Percentiles rank a stretch among this genome's conserved stretches.
Evolutionary conservation across 2,329 filamentous ascomycete species (phyloP).

Genomic region (Zymoseptoria crescenta): DNA sequence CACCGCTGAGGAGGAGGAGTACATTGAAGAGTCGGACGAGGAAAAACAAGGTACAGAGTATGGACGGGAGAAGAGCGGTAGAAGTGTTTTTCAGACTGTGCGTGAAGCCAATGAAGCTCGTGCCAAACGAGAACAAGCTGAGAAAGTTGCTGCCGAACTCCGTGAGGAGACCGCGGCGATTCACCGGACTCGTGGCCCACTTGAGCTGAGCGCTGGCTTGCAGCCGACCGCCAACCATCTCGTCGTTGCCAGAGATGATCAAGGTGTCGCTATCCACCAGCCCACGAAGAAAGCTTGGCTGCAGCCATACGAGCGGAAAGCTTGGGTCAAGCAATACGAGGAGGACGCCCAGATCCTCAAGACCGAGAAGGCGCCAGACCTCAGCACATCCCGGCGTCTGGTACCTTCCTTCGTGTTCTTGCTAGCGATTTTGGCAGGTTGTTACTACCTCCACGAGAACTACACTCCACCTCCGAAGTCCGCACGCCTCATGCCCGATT

Average conservation of each 20-base stretch:
- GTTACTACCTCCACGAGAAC: slow-evolving; percentile 39
- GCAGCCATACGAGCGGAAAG: slow-evolving; percentile 23
- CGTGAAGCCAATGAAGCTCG: slow-evolving; percentile 24
- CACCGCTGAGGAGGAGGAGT: slow-evolving; percentile 8
- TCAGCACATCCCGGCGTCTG: slow-evolving; percentile 35
- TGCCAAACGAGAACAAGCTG: slow-evolving; percentile 22
- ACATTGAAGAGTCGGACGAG: slow-evolving; percentile 13
- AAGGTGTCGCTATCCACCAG: slow-evolving; percentile 17
- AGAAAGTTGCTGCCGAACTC: slow-evolving; percentile 15
- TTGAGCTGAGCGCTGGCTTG: slow-evolving; percentile 26
- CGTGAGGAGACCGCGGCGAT: slow-evolving; percentile 16
- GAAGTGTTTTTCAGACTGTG: slow-evolving; percentile 23
- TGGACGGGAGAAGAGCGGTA: slow-evolving; percentile 21
- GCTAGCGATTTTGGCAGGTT: slow-evolving; percentile 31
- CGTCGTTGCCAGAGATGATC: slow-evolving; percentile 5
- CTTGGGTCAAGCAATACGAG: slow-evolving; percentile 33
- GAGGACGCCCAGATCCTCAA: slow-evolving; percentile 30
- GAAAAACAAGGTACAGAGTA: slow-evolving; percentile 20
- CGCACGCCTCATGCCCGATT: slow-evolving; percentile 51
- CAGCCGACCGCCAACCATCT: slow-evolving; percentile 15
- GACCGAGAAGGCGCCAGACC: slow-evolving; percentile 24
- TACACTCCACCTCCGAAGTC: slow-evolving; percentile 43
- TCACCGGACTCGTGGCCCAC: slow-evolving; percentile 20
- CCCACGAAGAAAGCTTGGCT: slow-evolving; percentile 22
- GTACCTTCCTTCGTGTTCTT: slow-evolving; percentile 37